Evolutionary conservation across 768 basidiomycete genomes (phyloP), one percentile per base, ranked within the genome.

Genomic region (Lyophyllum decastes): DNA sequence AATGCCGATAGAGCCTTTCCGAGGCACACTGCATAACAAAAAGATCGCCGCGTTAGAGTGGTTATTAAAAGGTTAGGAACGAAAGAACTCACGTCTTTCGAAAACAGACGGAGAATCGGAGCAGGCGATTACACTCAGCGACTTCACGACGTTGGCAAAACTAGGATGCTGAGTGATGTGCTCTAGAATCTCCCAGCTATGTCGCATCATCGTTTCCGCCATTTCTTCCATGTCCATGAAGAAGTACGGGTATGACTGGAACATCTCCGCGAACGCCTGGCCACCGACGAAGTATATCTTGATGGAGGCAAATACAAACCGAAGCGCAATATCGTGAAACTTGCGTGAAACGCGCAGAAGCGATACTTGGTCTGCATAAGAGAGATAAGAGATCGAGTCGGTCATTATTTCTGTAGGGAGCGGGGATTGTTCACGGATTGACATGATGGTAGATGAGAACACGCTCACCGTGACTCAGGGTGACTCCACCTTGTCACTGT

Each of bases 341-440:
- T 69, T 54, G 19, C 73, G 73, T 38, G 73, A 77, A 30, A 76
- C 76, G 8, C 51, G 49, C 26, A 78, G 66, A 24, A 76, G 61
- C 9, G 64, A 52, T 34, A 62, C 59, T 33, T 71, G 66, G 14
- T 68, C 60, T 0, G 61, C 35, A 45, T 63, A 53, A 10, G 76
- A 72, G n/a, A 76, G 59, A 49, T 67, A 64, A 17, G 62, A 60
- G 34, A 73, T 53, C 21, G 76, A 66, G 17, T 73, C 70, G 19
- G 65, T 67, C 75, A 74, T 78, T 27, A 76, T 68, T 65, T 79
- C 77, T 14, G 72, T 68, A 17, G 77, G 74, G 5, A 78, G 52
- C 40, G 2, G n/a, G 40, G n/a, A 4, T 41, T 41, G 11, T 41
- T 7, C 11, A 19, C n/a, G 40, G 16, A 19, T 16, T 16, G 40